Evolutionary conservation across 2,329 filamentous ascomycete genomes (phyloP).

Genomic region (Trichoderma oligosporum): DNA sequence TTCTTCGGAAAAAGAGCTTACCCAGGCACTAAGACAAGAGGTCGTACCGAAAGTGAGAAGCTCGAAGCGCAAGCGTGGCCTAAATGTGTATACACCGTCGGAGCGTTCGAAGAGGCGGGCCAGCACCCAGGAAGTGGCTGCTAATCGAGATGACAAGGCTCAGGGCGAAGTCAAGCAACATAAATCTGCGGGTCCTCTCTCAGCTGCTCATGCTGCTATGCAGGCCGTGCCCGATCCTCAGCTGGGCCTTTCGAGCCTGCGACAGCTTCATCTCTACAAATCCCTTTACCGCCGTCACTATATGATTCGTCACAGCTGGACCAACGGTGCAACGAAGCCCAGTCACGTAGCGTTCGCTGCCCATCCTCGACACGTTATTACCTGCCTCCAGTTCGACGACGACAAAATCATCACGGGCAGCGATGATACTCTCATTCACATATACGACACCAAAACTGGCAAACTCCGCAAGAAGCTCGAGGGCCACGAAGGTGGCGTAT

Average conservation of each 20-base stretch:
- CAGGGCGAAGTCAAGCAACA: conserved; percentile 44
- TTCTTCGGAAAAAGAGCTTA: conserved; percentile 51
- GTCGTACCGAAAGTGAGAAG: conserved; percentile 43
- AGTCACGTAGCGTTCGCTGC: conserved; percentile 94
- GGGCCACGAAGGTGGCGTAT: conserved; percentile 94
- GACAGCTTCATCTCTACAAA: conserved; percentile 89
- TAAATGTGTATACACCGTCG: conserved; percentile 42
- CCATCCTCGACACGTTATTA: conserved; percentile 93
- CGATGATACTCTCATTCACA: conserved; percentile 95
- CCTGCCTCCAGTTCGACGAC: conserved; percentile 93
- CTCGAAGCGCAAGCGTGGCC: conserved; percentile 55
- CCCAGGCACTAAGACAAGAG: conserved; percentile 41
- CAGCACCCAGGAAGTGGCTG: conserved; percentile 45
- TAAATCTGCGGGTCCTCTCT: conserved; percentile 77
- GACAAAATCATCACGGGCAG: conserved; percentile 98
- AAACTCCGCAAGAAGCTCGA: conserved; percentile 77
- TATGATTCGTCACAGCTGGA: conserved; percentile 90
- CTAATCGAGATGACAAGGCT: conserved; percentile 40
- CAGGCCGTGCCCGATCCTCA: conserved; percentile 76
- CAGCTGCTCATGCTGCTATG: conserved; percentile 80
- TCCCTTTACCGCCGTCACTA: conserved; percentile 91
- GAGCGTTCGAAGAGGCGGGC: conserved; percentile 54
- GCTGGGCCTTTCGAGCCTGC: conserved; percentile 72
- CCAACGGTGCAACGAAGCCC: conserved; percentile 76
- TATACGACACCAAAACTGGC: conserved; percentile 96